Conservation (phyloP, 257 asterid species). For the Scutellaria galericulata region DNA sequence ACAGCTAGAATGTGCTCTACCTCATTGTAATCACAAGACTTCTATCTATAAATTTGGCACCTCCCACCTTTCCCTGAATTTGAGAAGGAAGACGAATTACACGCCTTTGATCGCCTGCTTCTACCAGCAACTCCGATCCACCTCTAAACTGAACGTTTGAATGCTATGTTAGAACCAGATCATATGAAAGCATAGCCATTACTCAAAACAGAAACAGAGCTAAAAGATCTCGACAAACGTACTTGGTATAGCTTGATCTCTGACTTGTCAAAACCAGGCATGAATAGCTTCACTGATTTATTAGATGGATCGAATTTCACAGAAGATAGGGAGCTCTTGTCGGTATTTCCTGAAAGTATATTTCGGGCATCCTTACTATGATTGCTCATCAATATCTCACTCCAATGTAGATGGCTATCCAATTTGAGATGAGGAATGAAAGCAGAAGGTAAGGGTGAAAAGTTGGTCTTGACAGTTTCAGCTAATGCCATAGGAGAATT, state of each 20-base stretch:
- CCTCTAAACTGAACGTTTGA: conserved; percentile 71
- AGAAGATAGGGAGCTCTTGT: conserved; percentile 41
- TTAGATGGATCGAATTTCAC: conserved; percentile 63
- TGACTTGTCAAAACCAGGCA: conserved; percentile 99
- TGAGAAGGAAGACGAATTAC: conserved; percentile 73
- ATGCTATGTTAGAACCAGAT: no score
- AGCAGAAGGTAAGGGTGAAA: conserved; percentile 75
- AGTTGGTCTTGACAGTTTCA: conserved; percentile 40
- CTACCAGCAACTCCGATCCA: conserved; percentile 86
- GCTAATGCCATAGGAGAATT: conserved; percentile 35
- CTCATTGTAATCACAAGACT: conserved; percentile 75
- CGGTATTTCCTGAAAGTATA: conserved; percentile 47
- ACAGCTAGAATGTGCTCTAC: conserved; percentile 33
- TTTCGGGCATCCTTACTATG: conserved; percentile 60
- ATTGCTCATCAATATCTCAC: conserved; percentile 48
- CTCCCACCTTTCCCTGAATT: conserved; percentile 90
- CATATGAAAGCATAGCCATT: not conserved
- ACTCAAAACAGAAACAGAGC: not conserved
- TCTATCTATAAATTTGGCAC: conserved; percentile 80
- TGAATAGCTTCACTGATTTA: conserved; percentile 77
- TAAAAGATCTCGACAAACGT: conserved; percentile 16
- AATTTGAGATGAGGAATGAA: conserved; percentile 57
- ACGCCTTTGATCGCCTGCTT: conserved; percentile 97
- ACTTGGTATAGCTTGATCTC: conserved; percentile 97
- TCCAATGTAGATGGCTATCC: conserved; percentile 54